Conservation (phyloP, 2,329 filamentous ascomycete genomes). For the Myrmaecium sp. region DNA sequence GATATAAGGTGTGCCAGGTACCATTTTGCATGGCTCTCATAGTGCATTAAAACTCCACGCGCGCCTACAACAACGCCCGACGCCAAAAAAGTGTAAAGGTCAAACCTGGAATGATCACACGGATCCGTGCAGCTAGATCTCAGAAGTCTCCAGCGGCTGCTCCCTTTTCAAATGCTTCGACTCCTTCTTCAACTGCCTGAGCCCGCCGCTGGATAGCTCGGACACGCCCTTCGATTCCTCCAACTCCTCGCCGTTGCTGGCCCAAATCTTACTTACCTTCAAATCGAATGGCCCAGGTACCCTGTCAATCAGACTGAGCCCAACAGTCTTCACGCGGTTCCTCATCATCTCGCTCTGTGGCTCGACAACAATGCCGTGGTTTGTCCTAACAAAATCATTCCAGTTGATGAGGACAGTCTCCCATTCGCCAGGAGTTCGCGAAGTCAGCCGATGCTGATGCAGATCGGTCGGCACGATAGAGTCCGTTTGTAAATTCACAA, state of each 20-base stretch:
- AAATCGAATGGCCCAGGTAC: constrained; percentile 79
- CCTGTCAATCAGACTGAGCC: constrained; percentile 77
- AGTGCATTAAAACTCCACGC: no score
- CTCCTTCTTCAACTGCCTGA: no score
- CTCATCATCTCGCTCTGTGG: constrained; percentile 80
- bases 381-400: constrained; percentile 88
- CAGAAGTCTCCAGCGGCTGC: no score
- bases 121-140: no score
- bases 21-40: no score
- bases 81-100: no score
- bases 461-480: constrained; percentile 87
- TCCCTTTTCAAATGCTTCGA: no score
- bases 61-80: no score
- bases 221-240: no score
- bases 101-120: no score
- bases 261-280: constrained; percentile 74
- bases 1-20: no score
- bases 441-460: constrained; percentile 81
- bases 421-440: constrained; percentile 68
- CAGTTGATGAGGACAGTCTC: constrained; percentile 87
- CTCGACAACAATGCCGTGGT: constrained; percentile 80
- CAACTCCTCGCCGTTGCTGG: constrained; percentile 49
- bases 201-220: no score
- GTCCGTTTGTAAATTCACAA: constrained; percentile 91
- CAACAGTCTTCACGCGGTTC: constrained; percentile 71